Percentiles rank a stretch among this genome's conserved stretches.
These are phyloP conservation scores for Phyllosticta ampelicida DNA, from an alignment of 2,329 filamentous ascomycete species.

Conservation along the genomic window DNA sequence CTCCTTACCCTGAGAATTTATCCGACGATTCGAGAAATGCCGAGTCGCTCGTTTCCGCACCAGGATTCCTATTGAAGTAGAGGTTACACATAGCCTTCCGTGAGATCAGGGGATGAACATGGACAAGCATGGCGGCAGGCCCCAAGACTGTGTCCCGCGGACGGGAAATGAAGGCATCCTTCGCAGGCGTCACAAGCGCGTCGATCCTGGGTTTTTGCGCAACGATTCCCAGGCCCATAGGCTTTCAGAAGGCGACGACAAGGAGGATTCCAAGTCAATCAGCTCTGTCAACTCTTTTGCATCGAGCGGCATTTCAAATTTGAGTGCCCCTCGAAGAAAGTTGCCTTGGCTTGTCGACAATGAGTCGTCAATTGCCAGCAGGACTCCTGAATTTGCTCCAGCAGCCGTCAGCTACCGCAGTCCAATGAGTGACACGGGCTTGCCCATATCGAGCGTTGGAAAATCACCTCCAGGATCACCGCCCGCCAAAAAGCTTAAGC, in stretches of 20 bases:
- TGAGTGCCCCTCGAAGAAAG: conserved; percentile 1
- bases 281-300: neutral
- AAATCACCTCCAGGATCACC: neutral
- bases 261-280: neutral
- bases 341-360: conserved; percentile 12
- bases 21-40: neutral
- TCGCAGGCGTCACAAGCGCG: neutral
- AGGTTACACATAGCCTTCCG: neutral
- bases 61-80: neutral
- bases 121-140: neutral
- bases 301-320: neutral
- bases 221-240: neutral
- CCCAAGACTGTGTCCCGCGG: neutral
- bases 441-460: neutral
- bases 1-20: neutral
- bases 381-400: neutral
- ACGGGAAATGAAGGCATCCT: neutral
- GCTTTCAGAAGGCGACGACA: neutral
- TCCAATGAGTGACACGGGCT: neutral
- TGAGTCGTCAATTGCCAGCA: neutral
- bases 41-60: neutral
- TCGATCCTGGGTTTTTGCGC: neutral
- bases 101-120: neutral
- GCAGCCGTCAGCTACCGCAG: neutral
- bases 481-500: neutral